A percentile compares a stretch with the other conserved stretches of the same genome.
phyloP scores from a whole-genome alignment of 768 basidiomycete species.

The Amanita subjunquillea region DNA sequence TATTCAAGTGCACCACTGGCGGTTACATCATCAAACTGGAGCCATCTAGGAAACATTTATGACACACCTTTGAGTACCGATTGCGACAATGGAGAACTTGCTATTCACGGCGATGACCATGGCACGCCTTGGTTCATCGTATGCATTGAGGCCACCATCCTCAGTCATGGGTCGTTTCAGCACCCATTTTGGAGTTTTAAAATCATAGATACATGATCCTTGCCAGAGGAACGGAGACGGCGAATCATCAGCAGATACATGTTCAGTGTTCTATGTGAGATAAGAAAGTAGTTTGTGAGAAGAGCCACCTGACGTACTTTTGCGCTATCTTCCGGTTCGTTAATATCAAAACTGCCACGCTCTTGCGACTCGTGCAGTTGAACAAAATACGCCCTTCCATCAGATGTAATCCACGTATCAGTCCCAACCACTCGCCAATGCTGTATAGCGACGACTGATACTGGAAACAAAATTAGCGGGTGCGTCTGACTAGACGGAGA shows the following conservation, averaged over 20 bases:
- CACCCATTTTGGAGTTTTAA: slow-evolving; percentile 67
- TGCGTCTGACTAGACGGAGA: neutral
- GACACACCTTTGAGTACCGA: slow-evolving; percentile 61
- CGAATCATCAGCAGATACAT: neutral
- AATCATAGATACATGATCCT: slow-evolving; percentile 73
- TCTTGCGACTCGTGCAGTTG: slow-evolving; percentile 39
- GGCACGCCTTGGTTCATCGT: slow-evolving; percentile 59
- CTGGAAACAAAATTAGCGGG: slow-evolving; percentile 21
- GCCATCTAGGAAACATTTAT: neutral
- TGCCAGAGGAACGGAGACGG: slow-evolving; percentile 40
- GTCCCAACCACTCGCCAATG: slow-evolving; percentile 47
- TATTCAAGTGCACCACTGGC: slow-evolving; percentile 57
- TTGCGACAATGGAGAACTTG: slow-evolving; percentile 73
- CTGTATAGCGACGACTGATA: slow-evolving; percentile 54
- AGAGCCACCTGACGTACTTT: neutral
- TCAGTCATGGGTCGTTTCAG: slow-evolving; percentile 61
- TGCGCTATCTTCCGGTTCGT: slow-evolving; percentile 12
- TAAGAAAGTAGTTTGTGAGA: neutral
- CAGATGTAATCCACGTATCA: slow-evolving; percentile 81
- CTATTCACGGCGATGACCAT: slow-evolving; percentile 60
- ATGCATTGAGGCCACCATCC: slow-evolving; percentile 26
- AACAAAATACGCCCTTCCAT: slow-evolving; percentile 76
- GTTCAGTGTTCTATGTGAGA: neutral
- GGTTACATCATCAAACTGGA: neutral
- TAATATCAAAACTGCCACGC: slow-evolving; percentile 10